phyloP scores from a whole-genome alignment of 305 asterid genomes.

The Rubia occidens region DNA sequence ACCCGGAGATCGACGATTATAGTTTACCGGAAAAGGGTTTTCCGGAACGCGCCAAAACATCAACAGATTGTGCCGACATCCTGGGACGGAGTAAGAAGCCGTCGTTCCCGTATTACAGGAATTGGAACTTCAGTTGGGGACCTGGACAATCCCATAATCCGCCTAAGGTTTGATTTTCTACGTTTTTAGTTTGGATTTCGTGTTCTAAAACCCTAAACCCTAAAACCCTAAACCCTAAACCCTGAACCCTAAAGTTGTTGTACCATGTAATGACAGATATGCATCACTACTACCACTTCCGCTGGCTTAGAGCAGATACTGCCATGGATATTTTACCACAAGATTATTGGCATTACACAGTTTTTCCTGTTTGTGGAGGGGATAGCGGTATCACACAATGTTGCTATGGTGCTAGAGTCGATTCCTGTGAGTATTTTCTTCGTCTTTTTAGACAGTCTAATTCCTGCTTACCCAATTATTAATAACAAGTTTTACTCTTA shows the following conservation, averaged over 20 bases:
- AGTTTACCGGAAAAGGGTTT: conserved; percentile 10
- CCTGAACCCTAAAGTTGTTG: too few relatives aligned
- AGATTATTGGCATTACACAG: conserved; percentile 35
- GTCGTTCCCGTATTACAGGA: conserved; percentile 48
- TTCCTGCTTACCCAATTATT: background rate
- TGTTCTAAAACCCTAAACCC: too few relatives aligned
- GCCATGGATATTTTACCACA: conserved; percentile 60
- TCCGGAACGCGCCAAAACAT: background rate
- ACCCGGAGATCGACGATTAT: conserved; percentile 14
- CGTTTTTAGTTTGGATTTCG: background rate
- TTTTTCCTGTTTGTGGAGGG: conserved; percentile 49
- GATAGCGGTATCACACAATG: conserved; percentile 34
- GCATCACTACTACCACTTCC: conserved; percentile 46
- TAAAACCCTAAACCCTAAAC: too few relatives aligned
- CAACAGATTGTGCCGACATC: conserved; percentile 14
- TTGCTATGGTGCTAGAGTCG: conserved; percentile 22
- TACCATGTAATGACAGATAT: conserved; percentile 23
- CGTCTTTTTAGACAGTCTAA: background rate
- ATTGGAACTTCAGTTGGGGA: conserved; percentile 46
- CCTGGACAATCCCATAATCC: conserved; percentile 40
- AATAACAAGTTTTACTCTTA: background rate
- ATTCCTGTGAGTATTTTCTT: conserved; percentile 32
- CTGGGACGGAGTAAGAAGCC: conserved; percentile 22
- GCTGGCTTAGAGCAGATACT: conserved; percentile 46
- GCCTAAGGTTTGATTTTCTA: conserved; percentile 32